These are phyloP conservation scores for Nicotiana obtusifolia DNA, from an alignment of 257 asterid species.

Conservation along the genomic window DNA sequence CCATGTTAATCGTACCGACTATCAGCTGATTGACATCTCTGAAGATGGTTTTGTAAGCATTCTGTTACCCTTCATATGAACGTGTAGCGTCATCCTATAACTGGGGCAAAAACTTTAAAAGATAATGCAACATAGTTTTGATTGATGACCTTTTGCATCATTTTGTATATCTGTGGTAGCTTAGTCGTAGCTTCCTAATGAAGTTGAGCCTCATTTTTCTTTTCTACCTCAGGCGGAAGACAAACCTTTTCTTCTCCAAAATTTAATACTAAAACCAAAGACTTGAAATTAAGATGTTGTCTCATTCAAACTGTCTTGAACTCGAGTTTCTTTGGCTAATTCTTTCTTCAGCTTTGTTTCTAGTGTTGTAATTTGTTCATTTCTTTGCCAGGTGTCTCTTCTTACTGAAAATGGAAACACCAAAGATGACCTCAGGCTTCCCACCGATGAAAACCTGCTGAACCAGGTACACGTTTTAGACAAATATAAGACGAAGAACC, in stretches of 20 bases:
- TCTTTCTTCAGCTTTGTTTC: background rate
- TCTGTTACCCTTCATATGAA: background rate
- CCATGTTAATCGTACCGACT: slow-evolving; percentile 58
- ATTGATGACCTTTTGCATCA: background rate
- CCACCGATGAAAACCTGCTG: slow-evolving; percentile 16
- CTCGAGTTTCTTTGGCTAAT: background rate
- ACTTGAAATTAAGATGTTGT: background rate
- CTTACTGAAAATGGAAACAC: slow-evolving; percentile 21
- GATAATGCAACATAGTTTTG: background rate
- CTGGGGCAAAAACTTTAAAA: background rate
- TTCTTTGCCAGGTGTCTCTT: slow-evolving; percentile 13
- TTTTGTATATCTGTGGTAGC: background rate
- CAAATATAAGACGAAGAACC: background rate
- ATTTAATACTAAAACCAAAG: background rate
- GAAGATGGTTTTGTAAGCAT: slow-evolving; percentile 35
- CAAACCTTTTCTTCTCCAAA: background rate
- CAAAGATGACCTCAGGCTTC: slow-evolving; percentile 21
- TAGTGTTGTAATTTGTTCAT: background rate
- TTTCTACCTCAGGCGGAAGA: background rate
- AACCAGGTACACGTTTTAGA: background rate
- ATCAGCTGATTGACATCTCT: slow-evolving; percentile 39
- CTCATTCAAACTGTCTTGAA: background rate
- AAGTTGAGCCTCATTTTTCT: background rate
- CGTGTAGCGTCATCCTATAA: background rate
- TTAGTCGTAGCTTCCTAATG: background rate